Evolutionary conservation across 2,329 filamentous ascomycete species (phyloP).

Genomic region (Spiromastix sp.): DNA sequence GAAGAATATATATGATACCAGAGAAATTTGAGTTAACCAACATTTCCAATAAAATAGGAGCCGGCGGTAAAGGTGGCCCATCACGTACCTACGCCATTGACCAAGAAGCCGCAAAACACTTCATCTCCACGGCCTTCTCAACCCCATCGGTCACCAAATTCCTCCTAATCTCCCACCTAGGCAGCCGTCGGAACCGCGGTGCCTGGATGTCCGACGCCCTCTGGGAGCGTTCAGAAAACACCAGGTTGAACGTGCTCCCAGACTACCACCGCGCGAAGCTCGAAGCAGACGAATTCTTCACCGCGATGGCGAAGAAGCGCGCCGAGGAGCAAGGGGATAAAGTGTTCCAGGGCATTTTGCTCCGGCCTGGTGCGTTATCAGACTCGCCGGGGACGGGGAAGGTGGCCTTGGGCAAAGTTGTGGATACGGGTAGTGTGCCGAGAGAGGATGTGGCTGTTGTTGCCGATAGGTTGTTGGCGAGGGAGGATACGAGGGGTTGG

Average conservation of each 20-base stretch:
- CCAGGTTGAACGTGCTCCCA: slow-evolving; percentile 40
- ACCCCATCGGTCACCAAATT: slow-evolving; percentile 41
- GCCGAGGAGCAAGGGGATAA: slow-evolving; percentile 16
- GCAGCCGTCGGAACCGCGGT: slow-evolving; percentile 38
- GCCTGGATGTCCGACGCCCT: slow-evolving; percentile 42
- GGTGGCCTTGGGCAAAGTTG: slow-evolving; percentile 39
- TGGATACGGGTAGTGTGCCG: slow-evolving; percentile 27
- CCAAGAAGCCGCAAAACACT: slow-evolving; percentile 44
- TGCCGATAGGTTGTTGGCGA: slow-evolving; percentile 39
- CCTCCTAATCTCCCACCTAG: slow-evolving; percentile 44
- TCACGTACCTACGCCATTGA: slow-evolving; percentile 43
- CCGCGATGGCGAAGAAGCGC: slow-evolving; percentile 31
- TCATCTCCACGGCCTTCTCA: slow-evolving; percentile 39
- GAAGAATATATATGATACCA: no score
- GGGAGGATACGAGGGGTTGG: slow-evolving; percentile 41
- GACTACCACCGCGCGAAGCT: slow-evolving; percentile 45
- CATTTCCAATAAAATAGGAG: slow-evolving; percentile 28
- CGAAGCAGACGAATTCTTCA: slow-evolving; percentile 46
- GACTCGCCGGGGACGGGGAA: slow-evolving; percentile 38
- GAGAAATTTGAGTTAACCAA: no score
- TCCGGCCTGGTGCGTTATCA: slow-evolving; percentile 41
- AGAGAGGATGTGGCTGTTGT: slow-evolving; percentile 44
- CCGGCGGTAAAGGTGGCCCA: slow-evolving; percentile 45
- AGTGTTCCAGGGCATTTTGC: slow-evolving; percentile 40
- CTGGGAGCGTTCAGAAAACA: slow-evolving; percentile 34